Conservation (phyloP, 2,329 filamentous ascomycete genomes). For the Penicillium brasilianum region DNA sequence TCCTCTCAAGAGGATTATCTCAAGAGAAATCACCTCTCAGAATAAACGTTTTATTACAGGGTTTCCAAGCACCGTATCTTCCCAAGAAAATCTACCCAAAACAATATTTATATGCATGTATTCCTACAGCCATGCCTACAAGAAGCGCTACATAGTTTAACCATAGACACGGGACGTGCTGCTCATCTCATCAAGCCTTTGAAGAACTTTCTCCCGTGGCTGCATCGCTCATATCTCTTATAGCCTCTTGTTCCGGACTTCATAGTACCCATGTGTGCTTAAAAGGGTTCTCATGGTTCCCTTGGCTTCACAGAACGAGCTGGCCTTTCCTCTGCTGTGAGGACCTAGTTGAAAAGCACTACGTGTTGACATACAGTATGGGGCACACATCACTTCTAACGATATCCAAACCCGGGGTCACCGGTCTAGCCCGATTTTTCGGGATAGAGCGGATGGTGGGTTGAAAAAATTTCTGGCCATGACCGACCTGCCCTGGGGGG, state of each 20-base stretch:
- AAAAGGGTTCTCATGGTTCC: background rate
- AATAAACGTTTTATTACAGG: background rate
- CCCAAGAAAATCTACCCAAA: background rate
- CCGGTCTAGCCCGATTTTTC: background rate
- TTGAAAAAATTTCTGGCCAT: no score
- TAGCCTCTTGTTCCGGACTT: conserved; percentile 1
- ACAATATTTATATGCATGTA: background rate
- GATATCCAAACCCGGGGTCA: background rate
- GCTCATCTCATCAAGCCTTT: background rate
- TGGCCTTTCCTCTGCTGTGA: no score
- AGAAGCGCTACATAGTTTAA: background rate
- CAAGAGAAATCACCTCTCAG: background rate
- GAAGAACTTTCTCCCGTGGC: background rate
- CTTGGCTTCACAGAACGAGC: background rate
- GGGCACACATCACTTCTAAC: no score
- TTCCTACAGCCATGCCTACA: background rate
- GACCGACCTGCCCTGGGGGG: background rate
- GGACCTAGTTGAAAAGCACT: no score
- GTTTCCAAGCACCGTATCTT: background rate
- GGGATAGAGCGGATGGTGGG: background rate
- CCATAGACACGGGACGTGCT: background rate
- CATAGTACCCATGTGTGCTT: background rate
- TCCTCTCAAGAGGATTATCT: conserved; percentile 4
- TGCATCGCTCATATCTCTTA: background rate
- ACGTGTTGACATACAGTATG: no score